phyloP scores from a whole-genome alignment of 768 basidiomycete genomes.

The Mycena chlorophos region DNA sequence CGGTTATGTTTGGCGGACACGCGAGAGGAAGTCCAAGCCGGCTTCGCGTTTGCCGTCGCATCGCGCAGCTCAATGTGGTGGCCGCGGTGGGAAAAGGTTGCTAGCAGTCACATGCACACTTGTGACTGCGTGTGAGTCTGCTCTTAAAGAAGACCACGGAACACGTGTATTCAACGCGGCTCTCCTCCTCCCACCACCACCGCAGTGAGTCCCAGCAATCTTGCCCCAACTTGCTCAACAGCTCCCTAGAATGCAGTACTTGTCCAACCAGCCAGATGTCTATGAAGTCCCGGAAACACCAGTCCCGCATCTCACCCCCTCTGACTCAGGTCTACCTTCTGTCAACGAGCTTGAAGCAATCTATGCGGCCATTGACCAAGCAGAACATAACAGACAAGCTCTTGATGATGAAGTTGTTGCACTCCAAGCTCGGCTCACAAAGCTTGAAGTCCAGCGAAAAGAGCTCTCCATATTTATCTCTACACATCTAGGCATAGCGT shows the following conservation, averaged over 20 bases:
- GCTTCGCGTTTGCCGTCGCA: too few species aligned
- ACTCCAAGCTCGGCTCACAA: neutral
- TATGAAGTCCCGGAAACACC: neutral
- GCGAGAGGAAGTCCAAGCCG: too few species aligned
- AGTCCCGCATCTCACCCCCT: neutral
- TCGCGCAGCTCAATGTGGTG: too few species aligned
- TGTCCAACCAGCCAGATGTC: neutral
- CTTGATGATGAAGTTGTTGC: neutral
- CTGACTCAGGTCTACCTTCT: neutral
- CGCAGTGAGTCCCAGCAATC: conserved; percentile 27
- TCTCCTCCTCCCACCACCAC: too few species aligned
- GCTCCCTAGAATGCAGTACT: too few species aligned
- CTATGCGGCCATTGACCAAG: neutral
- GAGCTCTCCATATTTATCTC: neutral
- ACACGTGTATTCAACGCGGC: too few species aligned
- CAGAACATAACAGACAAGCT: conserved; percentile 33
- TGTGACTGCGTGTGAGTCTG: too few species aligned
- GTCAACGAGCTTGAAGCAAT: neutral
- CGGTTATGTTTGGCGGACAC: too few species aligned
- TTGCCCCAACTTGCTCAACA: neutral
- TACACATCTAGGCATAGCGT: neutral
- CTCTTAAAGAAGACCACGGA: too few species aligned
- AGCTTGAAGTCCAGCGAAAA: neutral
- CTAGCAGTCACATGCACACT: too few species aligned
- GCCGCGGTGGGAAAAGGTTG: too few species aligned